phyloP scores from a whole-genome alignment of 805 yeast species.

The Suhomyces sp. region DNA sequence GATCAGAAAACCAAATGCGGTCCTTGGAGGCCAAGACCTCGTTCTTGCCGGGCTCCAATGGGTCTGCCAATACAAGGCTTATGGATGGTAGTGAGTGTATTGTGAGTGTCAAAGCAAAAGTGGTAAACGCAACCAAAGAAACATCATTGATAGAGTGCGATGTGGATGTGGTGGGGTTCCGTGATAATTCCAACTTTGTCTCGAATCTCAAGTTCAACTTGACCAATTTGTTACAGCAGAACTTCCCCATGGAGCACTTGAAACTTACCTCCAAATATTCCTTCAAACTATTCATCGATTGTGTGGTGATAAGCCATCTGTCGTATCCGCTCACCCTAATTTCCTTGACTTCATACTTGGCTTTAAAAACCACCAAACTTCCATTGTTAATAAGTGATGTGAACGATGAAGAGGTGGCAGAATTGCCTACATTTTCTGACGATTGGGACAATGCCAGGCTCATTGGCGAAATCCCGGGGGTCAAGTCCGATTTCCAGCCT shows the following conservation, averaged over 20 bases:
- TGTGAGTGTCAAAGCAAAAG: slow-evolving; percentile 85
- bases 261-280: slow-evolving; percentile 71
- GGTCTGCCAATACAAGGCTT: slow-evolving; percentile 82
- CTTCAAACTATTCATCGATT: slow-evolving; percentile 75
- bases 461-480: slow-evolving; percentile 30
- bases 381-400: slow-evolving; percentile 71
- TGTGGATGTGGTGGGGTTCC: slow-evolving; percentile 73
- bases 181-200: slow-evolving; percentile 75
- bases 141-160: slow-evolving; percentile 65
- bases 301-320: slow-evolving; percentile 69
- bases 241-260: slow-evolving; percentile 53
- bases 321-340: slow-evolving; percentile 80
- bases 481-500: slow-evolving; percentile 46
- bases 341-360: slow-evolving; percentile 78
- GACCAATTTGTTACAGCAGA: slow-evolving; percentile 49
- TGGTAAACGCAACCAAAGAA: slow-evolving; percentile 45
- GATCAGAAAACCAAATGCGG: slow-evolving; percentile 70
- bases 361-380: slow-evolving; percentile 71
- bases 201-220: slow-evolving; percentile 61
- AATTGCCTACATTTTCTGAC: slow-evolving; percentile 87
- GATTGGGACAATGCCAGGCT: slow-evolving; percentile 67
- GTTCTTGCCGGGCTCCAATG: slow-evolving; percentile 84
- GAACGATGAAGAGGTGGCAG: slow-evolving; percentile 69
- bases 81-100: slow-evolving; percentile 93
- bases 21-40: slow-evolving; percentile 82